Evolutionary conservation across 176 grass and related monocot genomes (phyloP), one percentile per base, ranked within the genome.

Genomic region (Carex parvula): DNA sequence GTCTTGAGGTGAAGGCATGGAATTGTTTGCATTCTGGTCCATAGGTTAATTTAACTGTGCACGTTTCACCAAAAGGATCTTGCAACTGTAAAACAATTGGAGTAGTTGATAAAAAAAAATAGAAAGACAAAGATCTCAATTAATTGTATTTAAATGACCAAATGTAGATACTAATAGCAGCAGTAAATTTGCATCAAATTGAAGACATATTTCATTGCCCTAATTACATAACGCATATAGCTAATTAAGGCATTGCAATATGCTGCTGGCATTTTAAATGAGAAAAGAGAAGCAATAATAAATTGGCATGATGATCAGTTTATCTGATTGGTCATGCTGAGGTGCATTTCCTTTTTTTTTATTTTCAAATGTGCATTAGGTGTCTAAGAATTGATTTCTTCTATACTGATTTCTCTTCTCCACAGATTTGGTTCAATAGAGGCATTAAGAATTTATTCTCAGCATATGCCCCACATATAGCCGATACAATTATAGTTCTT

Each of bases 1-100:
- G 60, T 86, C 85, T 81, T 97, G 87, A 59, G 92, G 80, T 21
- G 95, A 93, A 35, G 92, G 90, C 95, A 97, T 94, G 79, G 89
- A 35, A 72, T 70, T 90, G 22, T 86, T 82, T 74, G 60, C 77
- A 52, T 63, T 88, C 75, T 89, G 92, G 66, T 94, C 92, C 92
- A 88, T 89, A 83, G 67, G 90, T 48, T 92, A 84, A 69, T 32
- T 83, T 26, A 78, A 33, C 22, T 83, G 20, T 33, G 81, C 60
- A 53, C 62, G 30, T 57, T 18, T 35, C 46, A 33, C 26, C 73
- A 56, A 78, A 78, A 78, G 48, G 50, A 56, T 78, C 52, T 35
- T 32, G 73, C 73, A 78, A 78, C 73, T 78, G 73, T 78, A 77
- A 56, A 78, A 15, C 26, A 78, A 78, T 30, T 33, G 22, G 57